Evolutionary conservation across 2,329 filamentous ascomycete species (phyloP).

Genomic region (Purpureocillium lavendulum): DNA sequence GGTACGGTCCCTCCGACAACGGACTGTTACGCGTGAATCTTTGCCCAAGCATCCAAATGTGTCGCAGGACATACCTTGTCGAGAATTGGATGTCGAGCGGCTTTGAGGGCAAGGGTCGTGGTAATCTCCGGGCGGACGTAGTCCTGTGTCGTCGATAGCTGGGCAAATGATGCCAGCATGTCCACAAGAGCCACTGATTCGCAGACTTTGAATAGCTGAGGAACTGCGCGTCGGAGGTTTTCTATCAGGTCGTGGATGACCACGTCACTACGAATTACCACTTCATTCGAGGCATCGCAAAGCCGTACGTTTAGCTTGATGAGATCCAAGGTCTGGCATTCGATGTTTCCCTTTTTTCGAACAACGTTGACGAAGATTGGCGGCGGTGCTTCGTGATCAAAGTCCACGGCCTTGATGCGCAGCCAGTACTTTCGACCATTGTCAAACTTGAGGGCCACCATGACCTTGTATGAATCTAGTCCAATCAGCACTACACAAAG

Average conservation of each 20-base stretch:
- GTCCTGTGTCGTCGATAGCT: constrained; percentile 55
- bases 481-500: no score
- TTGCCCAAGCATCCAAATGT: neutral
- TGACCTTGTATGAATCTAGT: constrained; percentile 47
- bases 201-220: constrained; percentile 71
- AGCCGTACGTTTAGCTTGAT: constrained; percentile 76
- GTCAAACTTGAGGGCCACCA: constrained; percentile 66
- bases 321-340: constrained; percentile 81
- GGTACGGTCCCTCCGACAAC: constrained; percentile 66
- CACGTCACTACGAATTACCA: constrained; percentile 72
- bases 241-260: constrained; percentile 65
- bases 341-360: constrained; percentile 63
- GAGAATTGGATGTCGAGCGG: constrained; percentile 68
- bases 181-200: constrained; percentile 83
- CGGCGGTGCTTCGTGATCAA: constrained; percentile 53
- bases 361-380: constrained; percentile 70
- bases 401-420: constrained; percentile 51
- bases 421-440: constrained; percentile 73
- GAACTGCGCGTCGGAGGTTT: constrained; percentile 63
- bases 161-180: constrained; percentile 71
- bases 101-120: constrained; percentile 61
- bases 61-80: constrained; percentile 47
- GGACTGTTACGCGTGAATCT: constrained; percentile 30
- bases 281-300: constrained; percentile 72
- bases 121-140: constrained; percentile 61